Evolutionary conservation across 257 asterid species (phyloP).

Genomic region (Hygrophila difformis): DNA sequence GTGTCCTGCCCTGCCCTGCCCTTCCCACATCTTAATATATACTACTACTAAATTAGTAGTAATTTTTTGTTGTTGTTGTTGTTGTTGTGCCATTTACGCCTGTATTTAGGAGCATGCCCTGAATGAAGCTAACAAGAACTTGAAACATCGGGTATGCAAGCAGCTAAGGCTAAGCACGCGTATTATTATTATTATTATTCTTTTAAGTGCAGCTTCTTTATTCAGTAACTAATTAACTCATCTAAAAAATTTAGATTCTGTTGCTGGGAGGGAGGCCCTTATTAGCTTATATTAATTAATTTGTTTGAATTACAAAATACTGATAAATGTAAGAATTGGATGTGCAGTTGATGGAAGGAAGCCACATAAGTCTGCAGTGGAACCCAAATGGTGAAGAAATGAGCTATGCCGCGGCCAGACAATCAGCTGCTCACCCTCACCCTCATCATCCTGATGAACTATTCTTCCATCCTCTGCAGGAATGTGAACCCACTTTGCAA

Average conservation of each 20-base stretch:
- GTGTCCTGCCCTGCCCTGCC: background rate
- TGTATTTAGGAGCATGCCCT: constrained; percentile 76
- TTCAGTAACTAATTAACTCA: too few relatives aligned
- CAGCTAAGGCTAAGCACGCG: too few relatives aligned
- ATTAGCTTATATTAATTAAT: too few relatives aligned
- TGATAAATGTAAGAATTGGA: too few relatives aligned
- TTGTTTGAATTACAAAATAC: too few relatives aligned
- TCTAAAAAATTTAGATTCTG: too few relatives aligned
- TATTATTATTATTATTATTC: too few relatives aligned
- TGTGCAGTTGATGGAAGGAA: constrained; percentile 81
- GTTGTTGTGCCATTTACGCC: too few relatives aligned
- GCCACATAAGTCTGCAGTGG: constrained; percentile 75
- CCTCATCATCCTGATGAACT: too few relatives aligned
- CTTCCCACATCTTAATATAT: background rate
- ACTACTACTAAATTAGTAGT: background rate
- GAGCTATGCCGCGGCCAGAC: constrained; percentile 64
- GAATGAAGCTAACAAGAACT: constrained; percentile 76
- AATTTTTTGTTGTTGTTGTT: constrained; percentile 6
- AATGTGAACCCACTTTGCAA: constrained; percentile 90
- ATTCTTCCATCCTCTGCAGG: constrained; percentile 77
- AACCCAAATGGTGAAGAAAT: constrained; percentile 60
- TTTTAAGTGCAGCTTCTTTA: too few relatives aligned
- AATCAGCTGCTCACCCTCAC: constrained; percentile 41
- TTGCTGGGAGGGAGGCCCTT: too few relatives aligned
- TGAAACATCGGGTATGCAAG: constrained; percentile 85